Evolutionary conservation across 2,329 filamentous ascomycete species (phyloP), one percentile per base, ranked within the genome.

Genomic region (Lachnellula cervina): DNA sequence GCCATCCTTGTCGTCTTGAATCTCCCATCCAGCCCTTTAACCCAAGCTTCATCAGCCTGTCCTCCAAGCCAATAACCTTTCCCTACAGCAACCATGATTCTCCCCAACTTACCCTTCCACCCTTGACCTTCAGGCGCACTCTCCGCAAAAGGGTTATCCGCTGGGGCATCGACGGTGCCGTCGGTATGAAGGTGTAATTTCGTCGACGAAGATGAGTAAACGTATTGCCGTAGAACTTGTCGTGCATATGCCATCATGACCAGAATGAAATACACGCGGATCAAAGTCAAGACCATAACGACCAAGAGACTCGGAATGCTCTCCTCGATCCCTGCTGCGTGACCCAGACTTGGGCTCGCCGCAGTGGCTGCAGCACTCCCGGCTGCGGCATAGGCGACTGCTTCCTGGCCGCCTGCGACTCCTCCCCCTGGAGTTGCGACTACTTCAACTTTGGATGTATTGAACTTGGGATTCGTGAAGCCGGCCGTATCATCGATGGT

Each of bases 161-260:
- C 79, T 51, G 78, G 73, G 51, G 77, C 74, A 55, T 80, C 75
- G 25, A 73, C 69, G 14, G 51, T 54, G 14, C 65, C 63, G 58
- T 70, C 69, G n/a, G 61, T 69, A 38, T 69, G 67, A 1, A 70
- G 46, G 34, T 70, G 67, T 17, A 68, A 46, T 45, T 68, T 68
- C 23, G 57, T 45, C 6, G 65, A 61, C 13, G 62, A 64, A n/a
- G 75, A 75, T 16, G 76, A 71, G 61, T 82, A 79, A 49, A 87
- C 78, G 69, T 89, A 83, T 63, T 86, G 84, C 57, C 88, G 81
- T 49, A 97, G 74, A 14, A 89, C 86, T 68, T 86, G 82, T 60
- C 90, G 83, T 3, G 92, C 90, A 70, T 89, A 94, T 6, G 89
- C 84, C 73, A 96, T 84, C 70, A 96, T 84, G 52, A 97, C 80